Evolutionary conservation across 2,329 filamentous ascomycete species (phyloP).

Genomic region (Penicillium sp.): DNA sequence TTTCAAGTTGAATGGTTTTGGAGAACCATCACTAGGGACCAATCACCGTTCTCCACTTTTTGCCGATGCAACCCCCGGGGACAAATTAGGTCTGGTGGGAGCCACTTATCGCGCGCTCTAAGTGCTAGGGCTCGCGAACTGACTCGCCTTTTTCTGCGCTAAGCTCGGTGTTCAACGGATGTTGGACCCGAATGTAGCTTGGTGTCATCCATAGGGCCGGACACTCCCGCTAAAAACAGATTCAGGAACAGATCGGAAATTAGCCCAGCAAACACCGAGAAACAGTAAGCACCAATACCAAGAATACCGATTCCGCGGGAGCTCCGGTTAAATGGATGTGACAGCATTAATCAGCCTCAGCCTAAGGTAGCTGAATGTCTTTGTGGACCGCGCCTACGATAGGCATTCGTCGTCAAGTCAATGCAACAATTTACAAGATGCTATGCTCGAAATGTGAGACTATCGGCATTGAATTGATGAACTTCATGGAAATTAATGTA

Average conservation of each 20-base stretch:
- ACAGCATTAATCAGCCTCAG: too few relatives aligned
- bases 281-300: too few relatives aligned
- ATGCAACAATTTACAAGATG: too few relatives aligned
- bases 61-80: background rate
- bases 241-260: background rate
- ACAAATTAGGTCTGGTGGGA: background rate
- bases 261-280: too few relatives aligned
- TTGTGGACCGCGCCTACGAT: too few relatives aligned
- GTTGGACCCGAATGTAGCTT: background rate
- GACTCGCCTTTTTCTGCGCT: background rate
- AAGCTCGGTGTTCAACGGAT: background rate
- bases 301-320: too few relatives aligned
- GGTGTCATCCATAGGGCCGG: background rate
- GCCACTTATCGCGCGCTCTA: background rate
- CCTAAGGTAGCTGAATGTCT: too few relatives aligned
- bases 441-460: too few relatives aligned
- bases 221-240: background rate
- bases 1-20: background rate
- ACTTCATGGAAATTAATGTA: too few relatives aligned
- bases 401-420: too few relatives aligned
- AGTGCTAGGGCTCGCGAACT: background rate
- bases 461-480: too few relatives aligned
- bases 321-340: too few relatives aligned
- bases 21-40: background rate
- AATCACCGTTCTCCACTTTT: background rate